Percentiles rank a stretch among this genome's conserved stretches.
phyloP scores from a whole-genome alignment of 768 basidiomycete species.

The Cystobasidium ongulense region DNA sequence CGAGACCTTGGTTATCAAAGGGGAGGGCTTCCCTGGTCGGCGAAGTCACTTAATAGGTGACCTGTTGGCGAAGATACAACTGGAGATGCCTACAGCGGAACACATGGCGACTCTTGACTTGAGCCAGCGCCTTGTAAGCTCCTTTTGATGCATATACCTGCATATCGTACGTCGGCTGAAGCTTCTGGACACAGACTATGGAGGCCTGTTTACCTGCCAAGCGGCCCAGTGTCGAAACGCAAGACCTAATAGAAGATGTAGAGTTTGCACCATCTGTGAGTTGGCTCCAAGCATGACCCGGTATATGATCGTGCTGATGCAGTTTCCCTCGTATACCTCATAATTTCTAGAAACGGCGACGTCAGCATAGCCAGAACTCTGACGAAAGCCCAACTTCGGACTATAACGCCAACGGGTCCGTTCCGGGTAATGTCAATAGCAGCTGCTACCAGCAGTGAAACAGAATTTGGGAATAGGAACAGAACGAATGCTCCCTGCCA shows the following conservation, averaged over 20 bases:
- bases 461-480: background rate
- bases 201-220: background rate
- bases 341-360: background rate
- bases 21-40: constrained; percentile 10
- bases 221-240: background rate
- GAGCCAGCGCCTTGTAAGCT: background rate
- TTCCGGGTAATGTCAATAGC: background rate
- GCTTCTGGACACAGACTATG: background rate
- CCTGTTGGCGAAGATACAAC: background rate
- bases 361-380: background rate
- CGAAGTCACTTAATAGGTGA: background rate
- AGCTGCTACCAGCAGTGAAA: background rate
- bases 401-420: background rate
- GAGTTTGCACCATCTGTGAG: background rate
- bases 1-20: background rate
- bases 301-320: too few species aligned
- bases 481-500: too few species aligned
- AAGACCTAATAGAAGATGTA: background rate
- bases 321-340: too few species aligned
- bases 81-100: constrained; percentile 7
- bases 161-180: background rate
- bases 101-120: background rate
- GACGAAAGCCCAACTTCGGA: background rate
- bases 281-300: too few species aligned
- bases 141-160: background rate